Base-by-base conservation (phyloP, 805 yeast genomes). In the Kluyveromyces siamensis region DNA sequence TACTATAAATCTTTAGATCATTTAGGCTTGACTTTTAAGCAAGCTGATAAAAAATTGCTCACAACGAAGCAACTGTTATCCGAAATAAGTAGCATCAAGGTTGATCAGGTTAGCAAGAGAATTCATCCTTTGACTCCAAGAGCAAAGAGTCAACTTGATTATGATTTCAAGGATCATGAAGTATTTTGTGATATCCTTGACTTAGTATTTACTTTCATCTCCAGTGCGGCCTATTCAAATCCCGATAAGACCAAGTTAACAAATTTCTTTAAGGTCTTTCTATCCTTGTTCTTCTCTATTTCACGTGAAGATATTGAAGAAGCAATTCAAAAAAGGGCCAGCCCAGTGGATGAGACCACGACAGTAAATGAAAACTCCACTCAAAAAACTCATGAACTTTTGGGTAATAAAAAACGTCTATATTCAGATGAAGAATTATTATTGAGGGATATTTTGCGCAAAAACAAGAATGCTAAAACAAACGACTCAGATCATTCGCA, bases 1-100 rank as follows among this genome's bases (percentile, higher is more conserved):
- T 90, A 86, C 65, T 87, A 81, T 72, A 93, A 93, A 67, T 87
- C 96, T 2, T 73, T 93, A 55, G 99, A 93, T 65, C 99, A 93
- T 65, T 72, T 91, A 53, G 99, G 99, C 1, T 75, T 93, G 58
- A 90, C 97, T 0, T 93, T 93, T 72, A 93, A 93, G 68, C 98
- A 93, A 65, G 86, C 96, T 21, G 99, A 93, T 68, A 91, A 93
- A 66, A 91, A 93, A 66, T 70, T 88, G 49, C 70, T 93, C 57
- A 88, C 98, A 0, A 84, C 93, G 9, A 88, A 95, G 60, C 96
- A 89, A 57, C 70, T 93, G 57, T 81, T 93, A 13, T 84, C 95
- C 53, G 98, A 91, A 62, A 85, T 93, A 48, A 85, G 93, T 56
- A 87, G 96, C 2, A 85, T 90, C 40, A 89, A 90, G 68, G 85